Conservation (phyloP, 2,329 filamentous ascomycete species). For the Parascedosporium putredinis region DNA sequence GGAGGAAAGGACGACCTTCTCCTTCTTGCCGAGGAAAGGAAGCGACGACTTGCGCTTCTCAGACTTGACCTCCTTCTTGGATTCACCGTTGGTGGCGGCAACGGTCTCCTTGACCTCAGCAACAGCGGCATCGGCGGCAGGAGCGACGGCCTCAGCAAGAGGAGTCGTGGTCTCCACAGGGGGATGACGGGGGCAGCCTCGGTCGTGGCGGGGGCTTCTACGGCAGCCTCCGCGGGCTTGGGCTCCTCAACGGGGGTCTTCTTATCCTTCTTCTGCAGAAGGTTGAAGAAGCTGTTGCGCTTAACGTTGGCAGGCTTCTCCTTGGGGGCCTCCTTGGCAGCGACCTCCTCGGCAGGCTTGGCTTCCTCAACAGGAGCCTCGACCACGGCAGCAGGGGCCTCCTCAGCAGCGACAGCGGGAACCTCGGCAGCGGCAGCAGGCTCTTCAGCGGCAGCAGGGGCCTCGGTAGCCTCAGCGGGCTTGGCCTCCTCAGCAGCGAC, state of each 20-base stretch:
- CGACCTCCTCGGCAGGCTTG: constrained; percentile 21
- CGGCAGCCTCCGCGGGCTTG: constrained; percentile 29
- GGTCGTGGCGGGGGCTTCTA: constrained; percentile 30
- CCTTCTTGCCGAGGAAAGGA: constrained; percentile 72
- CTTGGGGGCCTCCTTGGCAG: constrained; percentile 26
- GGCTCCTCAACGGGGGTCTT: constrained; percentile 32
- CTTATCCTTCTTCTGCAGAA: constrained; percentile 46
- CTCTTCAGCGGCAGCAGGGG: constrained; percentile 18
- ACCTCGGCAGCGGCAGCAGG: constrained; percentile 12
- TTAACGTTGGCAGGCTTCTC: constrained; percentile 40
- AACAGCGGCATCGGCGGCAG: constrained; percentile 27
- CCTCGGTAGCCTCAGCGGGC: constrained; percentile 23
- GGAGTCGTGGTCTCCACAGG: constrained; percentile 47
- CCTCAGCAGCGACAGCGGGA: constrained; percentile 12
- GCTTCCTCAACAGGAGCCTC: constrained; percentile 21
- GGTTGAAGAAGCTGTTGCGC: constrained; percentile 48
- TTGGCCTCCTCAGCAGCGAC: constrained; percentile 22
- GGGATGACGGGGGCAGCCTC: constrained; percentile 48
- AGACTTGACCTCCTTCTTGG: constrained; percentile 54
- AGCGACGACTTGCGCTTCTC: constrained; percentile 75
- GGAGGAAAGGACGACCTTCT: constrained; percentile 39
- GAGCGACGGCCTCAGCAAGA: constrained; percentile 39
- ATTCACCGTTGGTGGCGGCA: constrained; percentile 37
- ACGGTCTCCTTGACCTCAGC: constrained; percentile 31
- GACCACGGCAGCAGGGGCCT: constrained; percentile 17